Evolutionary conservation across 1,284 basidiomycete genomes (phyloP), one percentile per base, ranked within the genome.

Genomic region (Trichosporon asahii): DNA sequence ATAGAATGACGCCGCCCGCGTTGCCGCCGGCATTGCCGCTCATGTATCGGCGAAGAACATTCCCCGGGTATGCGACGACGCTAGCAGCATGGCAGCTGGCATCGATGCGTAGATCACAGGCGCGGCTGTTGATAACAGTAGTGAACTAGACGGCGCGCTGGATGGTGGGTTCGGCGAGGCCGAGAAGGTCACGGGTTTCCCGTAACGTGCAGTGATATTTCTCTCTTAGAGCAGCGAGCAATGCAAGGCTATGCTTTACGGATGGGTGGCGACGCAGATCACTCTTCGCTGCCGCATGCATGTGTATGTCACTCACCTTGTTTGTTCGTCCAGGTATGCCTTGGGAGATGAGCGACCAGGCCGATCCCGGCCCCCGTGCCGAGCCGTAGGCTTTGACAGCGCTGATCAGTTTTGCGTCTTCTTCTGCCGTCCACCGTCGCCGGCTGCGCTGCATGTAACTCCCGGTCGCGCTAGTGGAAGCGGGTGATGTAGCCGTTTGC

Each of bases 371-470:
- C 2, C 71, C 73, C 9, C 69, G 65, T 4, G 67, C 44, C 2
- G 49, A 63, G 8, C 75, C 73, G 37, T 70, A 72, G 63, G 69
- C 55, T 35, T 65, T 60, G n/a, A 76, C 71, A 3, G 75, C 72
- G 14, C 64, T 67, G 49, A 66, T 69, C 15, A 76, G 71, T 33
- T 70, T 65, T 4, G 55, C 64, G 63, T 76, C 75, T 57, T 76
- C 75, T 21, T 66, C 66, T 2, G 40, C 35, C 6, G 72, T 76
- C 75, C 75, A 76, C 5, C 60, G 53, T 33, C 70, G 64, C 18
- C 70, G 31, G 18, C 64, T 65, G 18, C 68, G 55, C 46, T 65
- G 67, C 4, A 53, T 37, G 15, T 65, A 44, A 2, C 21, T 23
- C n/a, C 57, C 57, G 14, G 55, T 12, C 27, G 57, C 27, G 15